Evolutionary conservation across 78 protist genomes (phyloP).

Genomic region (Trichosphaerium sp.): DNA sequence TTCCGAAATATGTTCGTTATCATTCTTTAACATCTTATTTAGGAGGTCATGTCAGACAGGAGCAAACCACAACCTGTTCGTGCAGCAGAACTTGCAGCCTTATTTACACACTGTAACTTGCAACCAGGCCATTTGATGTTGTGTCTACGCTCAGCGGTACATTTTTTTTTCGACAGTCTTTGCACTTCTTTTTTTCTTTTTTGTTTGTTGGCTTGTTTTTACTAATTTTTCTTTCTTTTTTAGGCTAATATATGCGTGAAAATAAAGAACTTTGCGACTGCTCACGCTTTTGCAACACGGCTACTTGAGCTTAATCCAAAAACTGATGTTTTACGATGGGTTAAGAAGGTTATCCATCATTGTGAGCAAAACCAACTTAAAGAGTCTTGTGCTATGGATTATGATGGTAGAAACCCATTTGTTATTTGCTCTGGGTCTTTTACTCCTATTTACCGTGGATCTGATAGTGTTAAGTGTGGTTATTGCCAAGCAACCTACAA

Average conservation of each 20-base stretch:
- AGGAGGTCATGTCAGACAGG: neutral
- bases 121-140: slow-evolving; percentile 70
- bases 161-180: neutral
- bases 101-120: slow-evolving; percentile 89
- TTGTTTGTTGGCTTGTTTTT: too few relatives aligned
- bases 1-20: neutral
- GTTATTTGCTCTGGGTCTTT: slow-evolving; percentile 42
- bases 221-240: too few relatives aligned
- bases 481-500: slow-evolving; percentile 49
- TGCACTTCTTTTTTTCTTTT: too few relatives aligned
- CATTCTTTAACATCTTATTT: neutral
- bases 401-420: slow-evolving; percentile 88
- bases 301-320: slow-evolving; percentile 68
- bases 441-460: slow-evolving; percentile 74
- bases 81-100: slow-evolving; percentile 84
- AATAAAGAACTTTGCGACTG: slow-evolving; percentile 50
- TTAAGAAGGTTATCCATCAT: slow-evolving; percentile 44
- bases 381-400: slow-evolving; percentile 22
- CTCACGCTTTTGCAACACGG: slow-evolving; percentile 72
- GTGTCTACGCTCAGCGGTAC: slow-evolving; percentile 73
- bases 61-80: neutral
- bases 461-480: slow-evolving; percentile 47
- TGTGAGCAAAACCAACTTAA: slow-evolving; percentile 38
- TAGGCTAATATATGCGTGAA: slow-evolving; percentile 14
- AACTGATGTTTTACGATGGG: slow-evolving; percentile 34